A percentile compares a stretch with the other conserved stretches of the same genome.
Conservation (phyloP, 202 grass and related monocot genomes). For the Schoenoplectus triqueter region DNA sequence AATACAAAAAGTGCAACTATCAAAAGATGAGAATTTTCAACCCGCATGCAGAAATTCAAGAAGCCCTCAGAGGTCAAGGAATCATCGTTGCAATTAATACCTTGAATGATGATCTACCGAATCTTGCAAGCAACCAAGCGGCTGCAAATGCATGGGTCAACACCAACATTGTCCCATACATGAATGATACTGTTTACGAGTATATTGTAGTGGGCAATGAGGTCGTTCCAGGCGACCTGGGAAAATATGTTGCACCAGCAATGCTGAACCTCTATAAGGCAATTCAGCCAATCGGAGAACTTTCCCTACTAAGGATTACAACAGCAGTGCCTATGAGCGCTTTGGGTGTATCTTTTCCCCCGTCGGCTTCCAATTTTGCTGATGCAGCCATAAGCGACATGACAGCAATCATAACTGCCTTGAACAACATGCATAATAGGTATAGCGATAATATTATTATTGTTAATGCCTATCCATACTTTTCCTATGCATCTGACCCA, state of each 20-base stretch:
- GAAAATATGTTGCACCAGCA: constrained; percentile 53
- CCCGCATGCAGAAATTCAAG: constrained; percentile 17
- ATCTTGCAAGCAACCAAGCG: constrained; percentile 36
- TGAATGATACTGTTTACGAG: constrained; percentile 53
- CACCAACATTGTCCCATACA: constrained; percentile 45
- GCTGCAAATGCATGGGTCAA: constrained; percentile 49
- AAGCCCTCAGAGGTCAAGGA: constrained; percentile 29
- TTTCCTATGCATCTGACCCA: constrained; percentile 54
- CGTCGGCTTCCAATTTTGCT: constrained; percentile 57
- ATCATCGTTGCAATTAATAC: neutral
- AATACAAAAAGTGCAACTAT: constrained; percentile 31
- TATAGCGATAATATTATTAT: constrained; percentile 38
- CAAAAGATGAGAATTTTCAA: constrained; percentile 32
- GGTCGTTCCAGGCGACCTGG: constrained; percentile 52
- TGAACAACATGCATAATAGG: neutral
- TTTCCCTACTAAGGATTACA: constrained; percentile 48
- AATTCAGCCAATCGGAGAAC: constrained; percentile 43
- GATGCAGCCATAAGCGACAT: constrained; percentile 50
- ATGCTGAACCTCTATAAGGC: constrained; percentile 67
- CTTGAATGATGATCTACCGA: constrained; percentile 11
- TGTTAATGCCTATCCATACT: constrained; percentile 74
- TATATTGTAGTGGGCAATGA: constrained; percentile 70
- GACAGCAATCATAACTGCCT: constrained; percentile 39
- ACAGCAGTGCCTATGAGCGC: constrained; percentile 55
- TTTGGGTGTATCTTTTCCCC: constrained; percentile 57